Evolutionary conservation across 148 eudicot species (phyloP), one percentile per base, ranked within the genome.

Genomic region (Diospyros kaki): DNA sequence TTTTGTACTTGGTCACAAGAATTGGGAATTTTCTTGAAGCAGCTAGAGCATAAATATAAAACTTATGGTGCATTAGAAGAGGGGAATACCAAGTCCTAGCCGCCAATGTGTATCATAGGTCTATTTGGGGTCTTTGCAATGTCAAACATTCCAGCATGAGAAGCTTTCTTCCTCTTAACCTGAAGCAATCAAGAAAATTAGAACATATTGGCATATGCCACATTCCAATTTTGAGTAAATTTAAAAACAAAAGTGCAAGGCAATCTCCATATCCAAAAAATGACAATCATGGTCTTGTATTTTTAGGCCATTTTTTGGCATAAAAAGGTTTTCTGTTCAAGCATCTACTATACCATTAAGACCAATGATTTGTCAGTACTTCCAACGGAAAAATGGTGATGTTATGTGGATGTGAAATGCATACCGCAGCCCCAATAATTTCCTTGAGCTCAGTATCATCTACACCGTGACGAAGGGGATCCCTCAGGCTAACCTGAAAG

Each of bases 111-210:
- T 81, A 92, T 90, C 98, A 95, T 95, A 13, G 98, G 97, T 82
- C 98, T 82, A 81, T 95, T 95, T 54, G 91, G 84, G 28, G 96
- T 90, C 75, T 95, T 92, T 46, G 97, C 97, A 64, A 95, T 73
- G 79, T 95, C 97, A 73, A 90, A 89, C 98, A 95, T 95, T 56
- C 98, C 98, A 66, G 98, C 98, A 88, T 92, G 98, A 82, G 97
- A 76, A 28, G 96, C 92, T 83, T 95, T 95, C 86, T 95, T 94
- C 77, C 92, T 84, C 84, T 92, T 94, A 42, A 94, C 88, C 97
- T 92, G 82, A 63, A 85, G 66, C 41, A 80, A 63, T 63, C 6
- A 54, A 46, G 12, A 14, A 69, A 53, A 43, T 56, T 48, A 12
- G 4, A 78, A 14, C 10, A 9, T 38, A 17, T n/a, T n/a, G 39